A percentile compares a stretch with the other conserved stretches of the same genome.
Evolutionary conservation across 176 grass and related monocot genomes (phyloP).

Genomic region (Calamus simplicifolius): DNA sequence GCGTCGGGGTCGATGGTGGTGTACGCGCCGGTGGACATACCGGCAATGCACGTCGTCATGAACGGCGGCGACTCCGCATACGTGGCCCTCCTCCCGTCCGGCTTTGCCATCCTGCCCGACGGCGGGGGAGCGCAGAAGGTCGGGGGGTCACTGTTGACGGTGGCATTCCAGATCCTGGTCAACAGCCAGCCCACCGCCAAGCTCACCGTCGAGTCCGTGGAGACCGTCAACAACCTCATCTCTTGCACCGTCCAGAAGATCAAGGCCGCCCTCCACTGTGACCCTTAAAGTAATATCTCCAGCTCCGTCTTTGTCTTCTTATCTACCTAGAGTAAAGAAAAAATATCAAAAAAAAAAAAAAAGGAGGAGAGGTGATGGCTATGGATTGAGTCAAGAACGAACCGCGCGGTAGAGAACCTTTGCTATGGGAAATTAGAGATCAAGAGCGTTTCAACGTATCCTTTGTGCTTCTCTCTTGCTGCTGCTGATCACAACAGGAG

Average conservation of each 20-base stretch:
- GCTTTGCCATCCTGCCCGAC: slow-evolving; percentile 63
- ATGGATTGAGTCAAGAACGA: slow-evolving; percentile 94
- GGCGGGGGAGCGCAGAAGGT: slow-evolving; percentile 4
- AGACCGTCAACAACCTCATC: slow-evolving; percentile 69
- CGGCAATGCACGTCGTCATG: slow-evolving; percentile 82
- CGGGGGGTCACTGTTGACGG: slow-evolving; percentile 62
- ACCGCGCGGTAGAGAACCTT: slow-evolving; percentile 55
- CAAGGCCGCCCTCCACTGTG: slow-evolving; percentile 43
- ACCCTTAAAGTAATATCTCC: slow-evolving; percentile 5
- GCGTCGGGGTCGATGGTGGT: slow-evolving; percentile 75
- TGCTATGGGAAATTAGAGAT: slow-evolving; percentile 26
- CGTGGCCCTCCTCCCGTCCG: slow-evolving; percentile 63
- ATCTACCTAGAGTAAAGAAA: no score
- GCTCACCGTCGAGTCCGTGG: slow-evolving; percentile 67
- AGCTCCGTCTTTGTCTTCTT: no score
- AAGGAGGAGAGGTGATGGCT: background rate
- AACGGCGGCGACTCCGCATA: slow-evolving; percentile 61
- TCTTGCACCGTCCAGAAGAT: slow-evolving; percentile 90
- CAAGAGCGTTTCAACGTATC: no score
- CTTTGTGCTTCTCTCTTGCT: no score
- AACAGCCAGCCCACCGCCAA: slow-evolving; percentile 76
- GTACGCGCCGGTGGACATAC: slow-evolving; percentile 80
- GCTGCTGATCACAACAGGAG: no score
- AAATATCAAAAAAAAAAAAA: no score
- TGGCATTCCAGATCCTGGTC: slow-evolving; percentile 94